These are phyloP conservation scores for Aspergillus felis DNA, from an alignment of 2,329 filamentous ascomycete genomes.

Conservation along the genomic window DNA sequence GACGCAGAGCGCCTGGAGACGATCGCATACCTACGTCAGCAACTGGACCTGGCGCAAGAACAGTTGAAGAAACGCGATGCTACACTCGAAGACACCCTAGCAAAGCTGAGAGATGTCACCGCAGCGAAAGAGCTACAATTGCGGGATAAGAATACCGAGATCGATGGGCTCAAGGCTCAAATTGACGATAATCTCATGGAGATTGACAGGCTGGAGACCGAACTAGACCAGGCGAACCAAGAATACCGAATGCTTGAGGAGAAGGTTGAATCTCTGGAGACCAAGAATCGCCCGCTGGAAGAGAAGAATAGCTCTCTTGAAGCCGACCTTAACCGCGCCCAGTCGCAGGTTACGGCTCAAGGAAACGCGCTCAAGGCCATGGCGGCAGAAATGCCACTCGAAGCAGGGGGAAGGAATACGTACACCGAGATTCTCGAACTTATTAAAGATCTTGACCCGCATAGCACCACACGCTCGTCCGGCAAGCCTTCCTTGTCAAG, in stretches of 20 bases:
- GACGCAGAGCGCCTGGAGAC: slow-evolving; percentile 29
- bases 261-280: slow-evolving; percentile 31
- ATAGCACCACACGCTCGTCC: slow-evolving; percentile 12
- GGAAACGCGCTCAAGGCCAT: slow-evolving; percentile 35
- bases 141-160: slow-evolving; percentile 33
- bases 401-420: slow-evolving; percentile 26
- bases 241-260: slow-evolving; percentile 34
- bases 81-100: slow-evolving; percentile 30
- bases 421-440: slow-evolving; percentile 39
- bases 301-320: slow-evolving; percentile 36
- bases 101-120: slow-evolving; percentile 31
- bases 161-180: slow-evolving; percentile 34
- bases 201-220: slow-evolving; percentile 32
- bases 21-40: slow-evolving; percentile 30
- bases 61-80: slow-evolving; percentile 34
- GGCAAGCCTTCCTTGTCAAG: slow-evolving; percentile 14
- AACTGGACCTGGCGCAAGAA: slow-evolving; percentile 29
- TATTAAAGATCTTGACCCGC: slow-evolving; percentile 31
- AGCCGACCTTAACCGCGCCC: slow-evolving; percentile 31
- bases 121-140: slow-evolving; percentile 31
- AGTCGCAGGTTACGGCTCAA: slow-evolving; percentile 35
- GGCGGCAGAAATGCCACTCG: slow-evolving; percentile 33
- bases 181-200: slow-evolving; percentile 33
- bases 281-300: slow-evolving; percentile 33
- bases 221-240: slow-evolving; percentile 29